Conservation (phyloP, 2,329 filamentous ascomycete species). For the Dothistroma septosporum region DNA sequence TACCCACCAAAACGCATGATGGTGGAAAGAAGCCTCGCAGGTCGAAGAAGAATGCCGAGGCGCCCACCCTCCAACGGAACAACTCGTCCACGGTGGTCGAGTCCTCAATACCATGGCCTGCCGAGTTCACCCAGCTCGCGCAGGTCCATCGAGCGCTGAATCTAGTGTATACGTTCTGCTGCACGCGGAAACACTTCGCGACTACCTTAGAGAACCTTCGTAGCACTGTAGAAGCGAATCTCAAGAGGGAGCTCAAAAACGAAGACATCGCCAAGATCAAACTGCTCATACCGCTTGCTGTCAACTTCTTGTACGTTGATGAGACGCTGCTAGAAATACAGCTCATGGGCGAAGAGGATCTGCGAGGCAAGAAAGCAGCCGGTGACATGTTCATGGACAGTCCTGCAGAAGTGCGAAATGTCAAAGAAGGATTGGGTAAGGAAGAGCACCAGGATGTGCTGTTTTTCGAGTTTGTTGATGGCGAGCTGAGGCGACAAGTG, state of each 20-base stretch:
- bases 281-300: conserved; percentile 68
- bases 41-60: conserved; percentile 38
- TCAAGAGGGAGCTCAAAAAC: conserved; percentile 63
- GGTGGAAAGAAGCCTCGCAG: conserved; percentile 51
- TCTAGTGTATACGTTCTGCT: conserved; percentile 91
- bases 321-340: conserved; percentile 79
- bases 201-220: conserved; percentile 90
- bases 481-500: conserved; percentile 79
- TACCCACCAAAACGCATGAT: conserved; percentile 56
- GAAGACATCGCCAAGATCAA: conserved; percentile 81
- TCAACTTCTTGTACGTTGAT: conserved; percentile 83
- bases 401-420: conserved; percentile 32
- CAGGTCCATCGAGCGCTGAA: conserved; percentile 82
- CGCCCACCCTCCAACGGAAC: conserved; percentile 40
- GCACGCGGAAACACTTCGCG: conserved; percentile 82
- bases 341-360: conserved; percentile 64
- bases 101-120: conserved; percentile 64
- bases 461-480: conserved; percentile 89
- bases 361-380: conserved; percentile 56
- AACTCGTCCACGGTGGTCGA: conserved; percentile 53
- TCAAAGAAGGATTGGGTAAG: conserved; percentile 34
- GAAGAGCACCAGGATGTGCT: conserved; percentile 60
- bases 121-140: conserved; percentile 66
- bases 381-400: conserved; percentile 48
- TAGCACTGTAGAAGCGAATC: conserved; percentile 77